These are phyloP conservation scores for Phlegmacium glaucopus DNA, from an alignment of 768 basidiomycete genomes.

Conservation along the genomic window DNA sequence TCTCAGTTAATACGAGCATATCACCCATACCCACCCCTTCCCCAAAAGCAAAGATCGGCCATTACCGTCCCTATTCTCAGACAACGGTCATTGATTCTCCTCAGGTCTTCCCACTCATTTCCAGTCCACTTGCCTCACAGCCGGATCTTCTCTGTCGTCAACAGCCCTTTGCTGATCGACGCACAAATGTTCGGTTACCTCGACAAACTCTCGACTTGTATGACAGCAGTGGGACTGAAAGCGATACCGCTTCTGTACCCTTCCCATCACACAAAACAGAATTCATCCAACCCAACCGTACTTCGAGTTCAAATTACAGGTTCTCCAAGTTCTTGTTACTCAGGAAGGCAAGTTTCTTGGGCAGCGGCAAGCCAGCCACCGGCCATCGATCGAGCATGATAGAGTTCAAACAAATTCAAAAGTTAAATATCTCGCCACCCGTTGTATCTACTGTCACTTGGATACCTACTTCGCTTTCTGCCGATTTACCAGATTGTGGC, in stretches of 20 bases:
- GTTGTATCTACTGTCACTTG: slow-evolving; percentile 16
- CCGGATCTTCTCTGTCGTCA: neutral
- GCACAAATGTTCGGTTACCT: too few relatives aligned
- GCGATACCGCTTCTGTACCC: slow-evolving; percentile 1
- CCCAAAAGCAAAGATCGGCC: neutral
- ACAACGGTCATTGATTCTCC: neutral
- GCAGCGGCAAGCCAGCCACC: neutral
- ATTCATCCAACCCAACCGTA: neutral
- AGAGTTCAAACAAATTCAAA: slow-evolving; percentile 8
- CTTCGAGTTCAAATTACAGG: neutral
- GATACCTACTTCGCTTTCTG: neutral
- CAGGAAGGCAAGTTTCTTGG: slow-evolving; percentile 8
- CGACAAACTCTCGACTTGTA: neutral
- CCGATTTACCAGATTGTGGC: too few relatives aligned
- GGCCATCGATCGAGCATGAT: neutral
- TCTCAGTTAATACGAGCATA: slow-evolving; percentile 4
- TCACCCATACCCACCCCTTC: neutral
- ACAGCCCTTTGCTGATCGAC: too few relatives aligned
- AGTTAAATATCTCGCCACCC: slow-evolving; percentile 22
- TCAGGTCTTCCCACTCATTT: neutral
- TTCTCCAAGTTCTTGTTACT: slow-evolving; percentile 13
- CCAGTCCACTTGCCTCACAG: neutral
- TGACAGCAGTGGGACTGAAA: slow-evolving; percentile 12
- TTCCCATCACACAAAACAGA: slow-evolving; percentile 1
- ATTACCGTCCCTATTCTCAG: slow-evolving; percentile 2